Percentiles rank a stretch among this genome's conserved stretches.
Evolutionary conservation across 2,329 filamentous ascomycete species (phyloP).

Genomic region (Fusarium camptoceras): DNA sequence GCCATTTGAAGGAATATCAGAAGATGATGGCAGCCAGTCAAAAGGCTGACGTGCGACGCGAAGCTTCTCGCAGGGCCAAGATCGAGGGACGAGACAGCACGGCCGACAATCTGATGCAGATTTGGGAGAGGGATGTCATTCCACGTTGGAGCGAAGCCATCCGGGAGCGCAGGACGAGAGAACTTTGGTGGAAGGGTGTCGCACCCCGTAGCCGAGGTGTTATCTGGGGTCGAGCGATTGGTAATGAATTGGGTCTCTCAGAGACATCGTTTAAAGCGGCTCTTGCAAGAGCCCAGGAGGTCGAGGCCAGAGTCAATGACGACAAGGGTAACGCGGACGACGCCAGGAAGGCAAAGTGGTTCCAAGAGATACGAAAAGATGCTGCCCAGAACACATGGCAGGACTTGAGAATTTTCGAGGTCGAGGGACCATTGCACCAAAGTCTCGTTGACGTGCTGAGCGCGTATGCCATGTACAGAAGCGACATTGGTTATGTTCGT

Average conservation of each 20-base stretch:
- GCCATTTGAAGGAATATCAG: conserved; percentile 87
- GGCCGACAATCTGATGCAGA: conserved; percentile 65
- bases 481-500: conserved; percentile 81
- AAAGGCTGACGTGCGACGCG: conserved; percentile 70
- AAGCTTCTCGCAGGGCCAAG: conserved; percentile 63
- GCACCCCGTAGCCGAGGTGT: conserved; percentile 75
- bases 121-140: conserved; percentile 82
- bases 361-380: conserved; percentile 72
- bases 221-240: conserved; percentile 78
- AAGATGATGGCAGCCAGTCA: conserved; percentile 78
- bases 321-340: conserved; percentile 67
- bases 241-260: conserved; percentile 77
- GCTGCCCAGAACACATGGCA: conserved; percentile 73
- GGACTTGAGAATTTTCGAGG: conserved; percentile 78
- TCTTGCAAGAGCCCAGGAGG: conserved; percentile 72
- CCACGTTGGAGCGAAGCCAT: conserved; percentile 81
- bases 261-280: conserved; percentile 77
- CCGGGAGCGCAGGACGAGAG: conserved; percentile 74
- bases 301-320: conserved; percentile 67
- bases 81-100: conserved; percentile 66
- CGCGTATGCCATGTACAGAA: conserved; percentile 85
- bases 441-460: conserved; percentile 77
- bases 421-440: conserved; percentile 73
- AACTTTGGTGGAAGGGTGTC: conserved; percentile 86
- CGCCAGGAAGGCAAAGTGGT: conserved; percentile 67